Conservation (phyloP, 108 stramenopile species). For the Cyclotella atomus region DNA sequence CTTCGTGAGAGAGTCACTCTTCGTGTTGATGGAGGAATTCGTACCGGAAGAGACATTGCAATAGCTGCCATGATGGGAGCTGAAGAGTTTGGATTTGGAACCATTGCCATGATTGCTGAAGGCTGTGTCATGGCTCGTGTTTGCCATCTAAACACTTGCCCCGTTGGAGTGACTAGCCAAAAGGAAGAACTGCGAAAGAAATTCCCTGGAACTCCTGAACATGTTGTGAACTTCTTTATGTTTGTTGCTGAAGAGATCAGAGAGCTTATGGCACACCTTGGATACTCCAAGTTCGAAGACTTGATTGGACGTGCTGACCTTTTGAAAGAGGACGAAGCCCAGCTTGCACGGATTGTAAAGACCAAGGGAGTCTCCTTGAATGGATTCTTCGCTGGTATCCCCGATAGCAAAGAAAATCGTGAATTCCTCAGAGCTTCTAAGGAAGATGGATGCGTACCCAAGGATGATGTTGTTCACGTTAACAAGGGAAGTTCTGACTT, state of each 20-base stretch:
- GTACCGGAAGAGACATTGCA: slow-evolving; percentile 91
- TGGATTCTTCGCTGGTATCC: slow-evolving; percentile 79
- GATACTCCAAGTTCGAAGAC: slow-evolving; percentile 92
- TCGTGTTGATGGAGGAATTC: slow-evolving; percentile 92
- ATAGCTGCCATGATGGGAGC: slow-evolving; percentile 92
- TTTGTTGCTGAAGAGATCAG: slow-evolving; percentile 94
- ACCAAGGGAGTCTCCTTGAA: slow-evolving; percentile 69
- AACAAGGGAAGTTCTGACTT: slow-evolving; percentile 86
- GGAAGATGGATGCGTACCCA: slow-evolving; percentile 62
- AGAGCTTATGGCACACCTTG: slow-evolving; percentile 85
- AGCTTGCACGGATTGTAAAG: slow-evolving; percentile 74
- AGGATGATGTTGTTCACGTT: slow-evolving; percentile 78
- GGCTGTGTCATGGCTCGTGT: slow-evolving; percentile 97
- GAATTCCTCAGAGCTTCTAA: slow-evolving; percentile 74
- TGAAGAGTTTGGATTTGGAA: slow-evolving; percentile 94
- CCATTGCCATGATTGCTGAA: slow-evolving; percentile 95
- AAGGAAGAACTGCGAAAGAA: slow-evolving; percentile 95
- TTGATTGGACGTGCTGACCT: slow-evolving; percentile 93
- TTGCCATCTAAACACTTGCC: slow-evolving; percentile 97
- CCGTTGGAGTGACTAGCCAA: slow-evolving; percentile 95
- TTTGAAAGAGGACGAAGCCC: slow-evolving; percentile 69
- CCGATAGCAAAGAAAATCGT: slow-evolving; percentile 64
- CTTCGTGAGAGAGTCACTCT: slow-evolving; percentile 90
- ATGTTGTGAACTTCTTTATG: slow-evolving; percentile 96
- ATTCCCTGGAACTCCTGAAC: slow-evolving; percentile 96